Conservation (phyloP, 2,329 filamentous ascomycete species). For the Botrytis fabae region DNA sequence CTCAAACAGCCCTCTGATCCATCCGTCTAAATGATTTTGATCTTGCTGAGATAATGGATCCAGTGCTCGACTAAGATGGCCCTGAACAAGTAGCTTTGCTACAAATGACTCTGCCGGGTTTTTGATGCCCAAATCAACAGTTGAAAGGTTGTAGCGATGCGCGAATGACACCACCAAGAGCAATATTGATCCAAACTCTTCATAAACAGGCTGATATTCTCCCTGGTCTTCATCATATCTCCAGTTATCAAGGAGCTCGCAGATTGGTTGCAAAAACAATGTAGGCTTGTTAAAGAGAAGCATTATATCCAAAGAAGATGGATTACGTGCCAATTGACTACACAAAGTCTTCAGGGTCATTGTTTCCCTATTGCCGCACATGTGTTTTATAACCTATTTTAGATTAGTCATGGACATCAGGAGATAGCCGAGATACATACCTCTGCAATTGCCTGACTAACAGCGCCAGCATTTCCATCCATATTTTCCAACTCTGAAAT, state of each 20-base stretch:
- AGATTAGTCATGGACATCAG: slow-evolving; percentile 25
- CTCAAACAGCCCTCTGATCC: slow-evolving; percentile 77
- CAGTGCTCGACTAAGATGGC: slow-evolving; percentile 56
- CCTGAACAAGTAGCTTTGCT: slow-evolving; percentile 61
- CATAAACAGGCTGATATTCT: slow-evolving; percentile 82
- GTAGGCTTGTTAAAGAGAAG: slow-evolving; percentile 71
- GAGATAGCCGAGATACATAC: slow-evolving; percentile 44
- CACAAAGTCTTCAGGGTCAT: slow-evolving; percentile 78
- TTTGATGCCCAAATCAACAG: slow-evolving; percentile 62
- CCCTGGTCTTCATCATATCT: slow-evolving; percentile 79
- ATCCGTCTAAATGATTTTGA: slow-evolving; percentile 64
- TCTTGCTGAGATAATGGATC: slow-evolving; percentile 66
- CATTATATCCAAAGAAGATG: slow-evolving; percentile 71
- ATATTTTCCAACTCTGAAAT: slow-evolving; percentile 83
- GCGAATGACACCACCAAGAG: slow-evolving; percentile 72
- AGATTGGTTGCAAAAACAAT: slow-evolving; percentile 71
- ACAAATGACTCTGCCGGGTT: slow-evolving; percentile 63
- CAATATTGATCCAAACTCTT: slow-evolving; percentile 78
- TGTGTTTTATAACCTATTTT: slow-evolving; percentile 61
- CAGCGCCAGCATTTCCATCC: slow-evolving; percentile 87
- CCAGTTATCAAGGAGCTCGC: slow-evolving; percentile 76
- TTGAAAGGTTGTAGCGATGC: slow-evolving; percentile 70
- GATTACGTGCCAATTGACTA: slow-evolving; percentile 69
- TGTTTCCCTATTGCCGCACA: slow-evolving; percentile 73
- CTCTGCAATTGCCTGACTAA: slow-evolving; percentile 75